Conservation (phyloP, 108 stramenopile species). For the Fistulifera solaris region DNA sequence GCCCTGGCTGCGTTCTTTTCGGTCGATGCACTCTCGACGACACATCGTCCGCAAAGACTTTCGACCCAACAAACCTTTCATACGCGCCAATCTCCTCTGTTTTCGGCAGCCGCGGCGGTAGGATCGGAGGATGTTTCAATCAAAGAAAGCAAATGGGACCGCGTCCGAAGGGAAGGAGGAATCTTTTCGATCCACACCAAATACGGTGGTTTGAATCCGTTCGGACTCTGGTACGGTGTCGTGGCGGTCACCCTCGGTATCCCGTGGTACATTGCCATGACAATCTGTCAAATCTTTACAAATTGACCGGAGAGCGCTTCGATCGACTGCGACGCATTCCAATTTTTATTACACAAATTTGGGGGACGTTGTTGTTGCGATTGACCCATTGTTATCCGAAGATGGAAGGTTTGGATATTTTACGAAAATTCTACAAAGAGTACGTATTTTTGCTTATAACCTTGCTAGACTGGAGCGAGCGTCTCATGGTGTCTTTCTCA, state of each 20-base stretch:
- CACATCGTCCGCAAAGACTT: too few relatives aligned
- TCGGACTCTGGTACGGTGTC: constrained; percentile 68
- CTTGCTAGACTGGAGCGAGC: too few relatives aligned
- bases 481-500: constrained; percentile 8
- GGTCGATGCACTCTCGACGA: too few relatives aligned
- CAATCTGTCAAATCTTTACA: constrained; percentile 38
- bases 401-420: constrained; percentile 41
- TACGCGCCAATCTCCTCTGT: too few relatives aligned
- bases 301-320: constrained; percentile 40
- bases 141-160: too few relatives aligned
- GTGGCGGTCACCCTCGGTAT: constrained; percentile 59
- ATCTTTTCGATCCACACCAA: constrained; percentile 57
- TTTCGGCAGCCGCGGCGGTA: too few relatives aligned
- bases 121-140: too few relatives aligned
- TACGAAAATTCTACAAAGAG: constrained; percentile 53
- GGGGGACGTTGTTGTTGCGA: constrained; percentile 62
- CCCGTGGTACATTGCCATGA: constrained; percentile 60
- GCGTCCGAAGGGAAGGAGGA: constrained; percentile 27
- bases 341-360: constrained; percentile 64
- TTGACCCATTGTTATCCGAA: constrained; percentile 53
- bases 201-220: constrained; percentile 79
- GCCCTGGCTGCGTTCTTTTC: too few relatives aligned
- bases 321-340: constrained; percentile 56
- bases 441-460: constrained; percentile 10
- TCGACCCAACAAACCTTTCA: too few relatives aligned